These are phyloP conservation scores for Cnidoscolus chayamansa DNA, from an alignment of 441 rosid genomes.

Conservation along the genomic window DNA sequence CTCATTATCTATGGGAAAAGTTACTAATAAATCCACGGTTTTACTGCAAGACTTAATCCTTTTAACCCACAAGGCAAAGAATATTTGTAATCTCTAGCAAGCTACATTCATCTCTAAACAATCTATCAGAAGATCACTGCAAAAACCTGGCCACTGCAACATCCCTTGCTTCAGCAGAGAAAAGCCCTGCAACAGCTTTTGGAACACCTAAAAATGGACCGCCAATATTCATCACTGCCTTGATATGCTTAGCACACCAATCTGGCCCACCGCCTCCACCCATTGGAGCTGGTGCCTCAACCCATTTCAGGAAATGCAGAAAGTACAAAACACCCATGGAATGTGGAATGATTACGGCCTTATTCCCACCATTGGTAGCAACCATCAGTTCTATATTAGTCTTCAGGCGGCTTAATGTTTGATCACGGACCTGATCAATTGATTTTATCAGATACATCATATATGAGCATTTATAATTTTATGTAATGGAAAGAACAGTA, in stretches of 20 bases:
- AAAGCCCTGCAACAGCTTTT: conserved; percentile 79
- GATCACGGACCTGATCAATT: conserved; percentile 76
- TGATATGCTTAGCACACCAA: conserved; percentile 94
- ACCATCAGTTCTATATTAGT: conserved; percentile 86
- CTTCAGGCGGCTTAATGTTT: conserved; percentile 79
- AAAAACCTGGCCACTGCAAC: conserved; percentile 86
- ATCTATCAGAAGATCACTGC: conserved; percentile 17
- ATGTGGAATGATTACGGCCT: conserved; percentile 89
- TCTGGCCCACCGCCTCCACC: conserved; percentile 95
- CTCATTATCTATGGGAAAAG: background rate
- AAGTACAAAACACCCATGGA: conserved; percentile 96
- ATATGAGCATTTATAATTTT: conserved; percentile 7
- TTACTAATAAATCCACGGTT: background rate
- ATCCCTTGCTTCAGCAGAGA: conserved; percentile 94
- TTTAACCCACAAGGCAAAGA: background rate
- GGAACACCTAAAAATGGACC: conserved; percentile 96
- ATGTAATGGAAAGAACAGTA: background rate
- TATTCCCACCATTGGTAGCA: conserved; percentile 71
- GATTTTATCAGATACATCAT: background rate
- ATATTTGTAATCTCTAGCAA: background rate
- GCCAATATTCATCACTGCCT: conserved; percentile 89
- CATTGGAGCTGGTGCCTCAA: conserved; percentile 95
- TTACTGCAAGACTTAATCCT: background rate
- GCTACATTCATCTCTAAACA: conserved; percentile 2
- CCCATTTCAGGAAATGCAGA: conserved; percentile 99